phyloP scores from a whole-genome alignment of 257 asterid species.

The Petunia secreta region DNA sequence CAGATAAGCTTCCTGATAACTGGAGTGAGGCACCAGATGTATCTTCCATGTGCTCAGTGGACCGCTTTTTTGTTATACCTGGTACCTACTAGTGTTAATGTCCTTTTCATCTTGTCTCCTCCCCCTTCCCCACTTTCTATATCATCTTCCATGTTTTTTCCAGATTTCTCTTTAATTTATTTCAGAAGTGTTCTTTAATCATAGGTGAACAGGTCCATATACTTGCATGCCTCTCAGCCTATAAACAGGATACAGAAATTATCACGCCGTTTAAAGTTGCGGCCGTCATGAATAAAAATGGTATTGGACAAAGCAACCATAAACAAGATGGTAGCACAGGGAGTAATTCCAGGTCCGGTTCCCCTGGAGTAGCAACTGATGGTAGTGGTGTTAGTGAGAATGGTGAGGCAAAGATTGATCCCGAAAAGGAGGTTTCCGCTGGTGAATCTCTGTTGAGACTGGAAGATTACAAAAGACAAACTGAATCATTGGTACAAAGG shows the following conservation, averaged over 20 bases:
- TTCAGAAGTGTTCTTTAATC: constrained; percentile 19
- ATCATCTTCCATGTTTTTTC: constrained; percentile 21
- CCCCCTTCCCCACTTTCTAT: constrained; percentile 9
- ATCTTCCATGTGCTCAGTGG: constrained; percentile 64
- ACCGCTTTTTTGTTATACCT: constrained; percentile 90
- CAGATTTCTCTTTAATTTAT: constrained; percentile 34
- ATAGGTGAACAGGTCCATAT: constrained; percentile 89
- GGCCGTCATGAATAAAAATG: constrained; percentile 82
- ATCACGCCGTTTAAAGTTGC: constrained; percentile 98
- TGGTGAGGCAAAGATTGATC: constrained; percentile 45
- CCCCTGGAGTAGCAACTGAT: constrained; percentile 34
- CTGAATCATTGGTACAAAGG: constrained; percentile 65
- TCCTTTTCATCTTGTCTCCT: neutral
- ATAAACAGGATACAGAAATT: constrained; percentile 86
- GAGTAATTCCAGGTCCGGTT: constrained; percentile 42
- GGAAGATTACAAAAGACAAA: constrained; percentile 85
- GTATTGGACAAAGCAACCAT: constrained; percentile 51
- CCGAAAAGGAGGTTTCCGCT: constrained; percentile 52
- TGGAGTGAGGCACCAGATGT: constrained; percentile 89
- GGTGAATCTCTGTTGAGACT: constrained; percentile 89
- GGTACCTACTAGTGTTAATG: constrained; percentile 49
- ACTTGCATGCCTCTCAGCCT: constrained; percentile 86
- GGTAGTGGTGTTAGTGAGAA: constrained; percentile 44
- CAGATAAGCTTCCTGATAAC: constrained; percentile 82
- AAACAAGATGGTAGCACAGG: constrained; percentile 56